Base-by-base conservation (phyloP, 1,284 basidiomycete species). In the Austroboletus niveus region DNA sequence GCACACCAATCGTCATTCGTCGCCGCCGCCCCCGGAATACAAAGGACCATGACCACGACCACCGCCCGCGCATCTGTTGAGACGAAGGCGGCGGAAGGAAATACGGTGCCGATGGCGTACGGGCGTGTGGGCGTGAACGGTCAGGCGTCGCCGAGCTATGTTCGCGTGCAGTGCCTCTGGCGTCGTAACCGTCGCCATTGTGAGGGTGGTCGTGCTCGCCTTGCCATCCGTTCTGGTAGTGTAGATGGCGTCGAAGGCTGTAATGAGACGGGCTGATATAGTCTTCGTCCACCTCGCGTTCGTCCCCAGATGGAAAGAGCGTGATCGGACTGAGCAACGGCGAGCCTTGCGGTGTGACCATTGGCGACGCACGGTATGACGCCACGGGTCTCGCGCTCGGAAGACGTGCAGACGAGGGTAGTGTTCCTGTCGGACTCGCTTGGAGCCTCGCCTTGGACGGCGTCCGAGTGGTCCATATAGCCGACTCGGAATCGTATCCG, bases 191-290 rank as follows among this genome's bases (percentile, higher is more conserved):
- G 22, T 41, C 20, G 17, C 22, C 10, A n/a, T 24, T 24, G 27
- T 42, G 24, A 8, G 24, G 24, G 24, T 42, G 40, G 22, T 62
- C 58, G 42, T 64, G 54, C 34, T 56, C 57, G 32, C 47, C 53
- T 3, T 56, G 50, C 66, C 63, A 65, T 41, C 56, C 56, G 15
- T 15, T 32, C 12, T 31, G 29, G 36, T 77, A 50, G 76, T 69
- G 50, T 77, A 66, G 48, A 73, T 79, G 63, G 75, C 78, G 45
- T 76, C 80, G n/a, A 74, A 78, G 38, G 63, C 53, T 20, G 64
- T 66, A 55, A 75, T 70, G 47, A 24, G 61, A 57, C 6, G 62
- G 58, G 9, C 49, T 51, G 32, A 60, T 44, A 29, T 59, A 51
- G 11, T 63, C 60, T 22, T 61, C 57, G 7, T 63, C 61, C 1